These are phyloP conservation scores for Brassica incana DNA, from an alignment of 345 rosid species.

Conservation along the genomic window DNA sequence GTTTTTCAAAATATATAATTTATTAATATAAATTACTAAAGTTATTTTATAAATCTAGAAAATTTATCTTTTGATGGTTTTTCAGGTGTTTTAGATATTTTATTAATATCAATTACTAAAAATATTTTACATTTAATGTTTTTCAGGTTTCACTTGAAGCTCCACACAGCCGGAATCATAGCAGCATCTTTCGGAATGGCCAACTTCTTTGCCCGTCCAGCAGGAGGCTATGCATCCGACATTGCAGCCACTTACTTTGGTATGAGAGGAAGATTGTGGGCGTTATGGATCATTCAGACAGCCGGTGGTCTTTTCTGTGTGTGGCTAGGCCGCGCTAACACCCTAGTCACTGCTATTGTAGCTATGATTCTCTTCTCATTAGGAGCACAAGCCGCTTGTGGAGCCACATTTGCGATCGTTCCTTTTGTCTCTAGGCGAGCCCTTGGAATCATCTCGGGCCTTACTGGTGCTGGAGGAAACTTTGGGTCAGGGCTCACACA, in stretches of 20 bases:
- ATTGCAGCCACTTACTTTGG: conserved; percentile 46
- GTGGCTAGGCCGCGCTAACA: conserved; percentile 48
- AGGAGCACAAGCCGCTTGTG: conserved; percentile 60
- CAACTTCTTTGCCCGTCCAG: conserved; percentile 55
- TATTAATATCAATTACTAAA: no score
- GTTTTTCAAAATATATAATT: no score
- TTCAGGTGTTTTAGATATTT: no score
- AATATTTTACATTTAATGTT: neutral
- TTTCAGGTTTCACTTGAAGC: conserved; percentile 44
- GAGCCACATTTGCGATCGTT: conserved; percentile 59
- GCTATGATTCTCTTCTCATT: conserved; percentile 56
- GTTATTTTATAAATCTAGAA: no score
- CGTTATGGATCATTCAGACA: conserved; percentile 56
- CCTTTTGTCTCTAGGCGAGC: conserved; percentile 60
- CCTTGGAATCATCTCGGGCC: conserved; percentile 50
- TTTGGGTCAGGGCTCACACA: conserved; percentile 65
- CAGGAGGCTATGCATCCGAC: conserved; percentile 53
- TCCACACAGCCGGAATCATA: conserved; percentile 53
- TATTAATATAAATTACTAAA: no score
- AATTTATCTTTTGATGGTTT: neutral
- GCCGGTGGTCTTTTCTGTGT: conserved; percentile 59
- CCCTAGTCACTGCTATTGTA: conserved; percentile 39
- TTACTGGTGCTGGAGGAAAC: conserved; percentile 61
- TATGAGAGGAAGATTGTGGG: conserved; percentile 60
- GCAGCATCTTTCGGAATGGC: conserved; percentile 65